Evolutionary conservation across 768 basidiomycete species (phyloP), one percentile per base, ranked within the genome.

Genomic region (Trametes sanguinea): DNA sequence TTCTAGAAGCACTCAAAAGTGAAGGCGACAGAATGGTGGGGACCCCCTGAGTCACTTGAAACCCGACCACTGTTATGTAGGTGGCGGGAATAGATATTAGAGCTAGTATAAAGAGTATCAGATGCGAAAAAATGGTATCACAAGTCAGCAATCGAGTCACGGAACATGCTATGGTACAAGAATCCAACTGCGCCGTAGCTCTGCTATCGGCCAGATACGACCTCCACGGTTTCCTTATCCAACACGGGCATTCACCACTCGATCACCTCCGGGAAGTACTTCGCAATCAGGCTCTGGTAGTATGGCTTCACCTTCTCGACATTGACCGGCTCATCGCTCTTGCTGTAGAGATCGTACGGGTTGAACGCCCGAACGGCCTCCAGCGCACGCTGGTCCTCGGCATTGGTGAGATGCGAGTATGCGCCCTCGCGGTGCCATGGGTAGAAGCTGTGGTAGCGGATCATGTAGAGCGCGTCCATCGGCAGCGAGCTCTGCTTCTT

Each of bases 401-500:
- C 88, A 72, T 87, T 87, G 64, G 84, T 87, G 50, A 96, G 83
- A 70, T 95, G 88, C 22, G 73, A 72, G 77, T 96, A 96, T 0
- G 94, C 94, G 57, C 82, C 82, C 71, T 95, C 94, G 45, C 94
- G 83, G 75, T 96, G 94, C 94, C 92, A 95, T 75, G 94, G 94
- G 76, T 95, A 96, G 81, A 95, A 96, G 68, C 89, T 92, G 77
- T 95, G 94, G 73, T 92, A 96, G 35, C 94, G 86, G 70, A 96
- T 93, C 94, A 96, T 96, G 7, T 89, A 87, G 32, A 96, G 80
- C 0, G 83, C 94, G 67, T 92, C 94, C 42, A 82, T 81, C 3
- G 94, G 94, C 0, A 95, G 85, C 4, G 81, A 82, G 64, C 86
- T 87, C 72, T 95, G 94, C 65, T 87, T 86, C 74, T 92, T 93